These are phyloP conservation scores for Saccharomycopsis hybrid DNA, from an alignment of 1,139 yeast genomes.

Conservation along the genomic window DNA sequence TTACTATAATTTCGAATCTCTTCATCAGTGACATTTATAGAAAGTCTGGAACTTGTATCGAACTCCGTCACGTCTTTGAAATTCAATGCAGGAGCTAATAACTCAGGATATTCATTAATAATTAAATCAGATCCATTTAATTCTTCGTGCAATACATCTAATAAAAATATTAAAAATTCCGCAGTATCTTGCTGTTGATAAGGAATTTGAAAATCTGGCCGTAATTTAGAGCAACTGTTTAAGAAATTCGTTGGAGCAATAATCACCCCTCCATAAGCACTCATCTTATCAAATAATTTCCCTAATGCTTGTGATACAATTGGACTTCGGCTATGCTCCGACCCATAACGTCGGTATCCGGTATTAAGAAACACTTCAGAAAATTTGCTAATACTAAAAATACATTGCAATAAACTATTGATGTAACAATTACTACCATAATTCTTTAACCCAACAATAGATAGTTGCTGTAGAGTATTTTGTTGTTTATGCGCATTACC, in stretches of 20 bases:
- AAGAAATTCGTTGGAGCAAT: conserved; percentile 62
- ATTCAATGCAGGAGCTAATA: conserved; percentile 30
- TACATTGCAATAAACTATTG: conserved; percentile 60
- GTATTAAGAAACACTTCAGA: conserved; percentile 36
- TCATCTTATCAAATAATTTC: conserved; percentile 41
- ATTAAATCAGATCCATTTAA: conserved; percentile 33
- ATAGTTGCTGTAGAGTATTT: conserved; percentile 31
- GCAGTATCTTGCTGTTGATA: conserved; percentile 75
- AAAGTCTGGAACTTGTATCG: conserved; percentile 26
- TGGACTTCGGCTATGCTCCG: conserved; percentile 23
- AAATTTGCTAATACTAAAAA: conserved; percentile 47
- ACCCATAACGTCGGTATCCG: conserved; percentile 6
- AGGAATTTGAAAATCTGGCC: conserved; percentile 64
- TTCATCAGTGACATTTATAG: conserved; percentile 30
- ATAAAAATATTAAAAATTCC: conserved; percentile 58
- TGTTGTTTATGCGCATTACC: conserved; percentile 6
- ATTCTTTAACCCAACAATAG: conserved; percentile 61
- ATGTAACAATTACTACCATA: conserved; percentile 71
- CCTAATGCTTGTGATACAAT: conserved; percentile 43
- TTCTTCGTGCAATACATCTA: conserved; percentile 69
- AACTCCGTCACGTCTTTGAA: conserved; percentile 23
- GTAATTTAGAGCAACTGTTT: conserved; percentile 43
- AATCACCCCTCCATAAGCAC: conserved; percentile 49
- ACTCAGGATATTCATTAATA: conserved; percentile 32
- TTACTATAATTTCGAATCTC: conserved; percentile 40